phyloP scores from a whole-genome alignment of 2,329 filamentous ascomycete species.

The Pseudocercospora fuligena region DNA sequence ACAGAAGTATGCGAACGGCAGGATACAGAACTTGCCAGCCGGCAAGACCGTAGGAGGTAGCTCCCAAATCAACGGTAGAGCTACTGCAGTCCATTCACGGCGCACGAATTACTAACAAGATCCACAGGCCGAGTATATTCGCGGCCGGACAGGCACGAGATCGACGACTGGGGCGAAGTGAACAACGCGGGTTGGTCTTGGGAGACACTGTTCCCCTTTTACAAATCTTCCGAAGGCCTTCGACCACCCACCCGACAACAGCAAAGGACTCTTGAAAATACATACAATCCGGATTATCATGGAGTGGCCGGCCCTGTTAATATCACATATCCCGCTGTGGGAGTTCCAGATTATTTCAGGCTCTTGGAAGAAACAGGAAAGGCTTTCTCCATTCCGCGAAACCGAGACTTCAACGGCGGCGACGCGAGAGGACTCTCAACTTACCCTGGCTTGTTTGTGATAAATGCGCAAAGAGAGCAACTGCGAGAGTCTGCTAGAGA shows the following conservation, averaged over 20 bases:
- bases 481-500: slow-evolving; percentile 53
- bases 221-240: slow-evolving; percentile 20
- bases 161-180: slow-evolving; percentile 23
- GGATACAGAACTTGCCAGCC: slow-evolving; percentile 20
- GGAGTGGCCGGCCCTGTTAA: slow-evolving; percentile 23
- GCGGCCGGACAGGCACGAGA: slow-evolving; percentile 18
- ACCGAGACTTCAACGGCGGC: slow-evolving; percentile 51
- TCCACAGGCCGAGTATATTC: slow-evolving; percentile 23
- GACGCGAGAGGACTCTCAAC: slow-evolving; percentile 49
- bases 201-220: slow-evolving; percentile 21
- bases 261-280: slow-evolving; percentile 2
- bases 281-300: slow-evolving; percentile 20
- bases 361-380: slow-evolving; percentile 45
- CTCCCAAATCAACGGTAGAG: slow-evolving; percentile 24
- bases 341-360: slow-evolving; percentile 14
- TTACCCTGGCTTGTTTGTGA: slow-evolving; percentile 46
- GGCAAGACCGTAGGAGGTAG: slow-evolving; percentile 22
- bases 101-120: neutral
- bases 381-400: slow-evolving; percentile 44
- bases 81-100: neutral
- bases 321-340: slow-evolving; percentile 21
- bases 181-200: slow-evolving; percentile 24
- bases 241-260: slow-evolving; percentile 11
- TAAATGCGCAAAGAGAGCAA: slow-evolving; percentile 43
- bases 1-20: slow-evolving; percentile 13